phyloP scores from a whole-genome alignment of 495 filamentous ascomycete genomes.

The Penicillium cataractarum region DNA sequence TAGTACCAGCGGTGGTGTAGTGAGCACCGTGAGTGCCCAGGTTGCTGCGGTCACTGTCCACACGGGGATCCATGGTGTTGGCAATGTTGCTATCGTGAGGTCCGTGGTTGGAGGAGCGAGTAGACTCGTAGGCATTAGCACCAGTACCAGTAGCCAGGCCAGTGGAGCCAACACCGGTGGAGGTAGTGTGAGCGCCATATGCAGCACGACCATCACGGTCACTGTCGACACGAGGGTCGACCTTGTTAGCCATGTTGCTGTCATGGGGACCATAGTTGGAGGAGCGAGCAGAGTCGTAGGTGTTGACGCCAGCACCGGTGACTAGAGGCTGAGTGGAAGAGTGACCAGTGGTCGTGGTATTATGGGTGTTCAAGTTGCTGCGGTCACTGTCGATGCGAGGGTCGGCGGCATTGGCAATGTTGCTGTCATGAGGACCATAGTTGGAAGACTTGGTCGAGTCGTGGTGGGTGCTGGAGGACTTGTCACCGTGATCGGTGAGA shows the following conservation, averaged over 20 bases:
- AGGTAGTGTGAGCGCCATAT: conserved; percentile 8
- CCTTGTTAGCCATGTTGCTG: conserved; percentile 47
- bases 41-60: conserved; percentile 34
- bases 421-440: conserved; percentile 27
- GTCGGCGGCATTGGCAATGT: conserved; percentile 25
- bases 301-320: conserved; percentile 13
- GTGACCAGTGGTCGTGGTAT: conserved; percentile 18
- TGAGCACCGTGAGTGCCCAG: conserved; percentile 6
- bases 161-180: background rate
- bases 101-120: conserved; percentile 33
- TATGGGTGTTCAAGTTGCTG: background rate
- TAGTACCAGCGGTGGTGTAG: background rate
- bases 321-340: conserved; percentile 30
- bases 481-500: conserved; percentile 46
- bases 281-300: conserved; percentile 8
- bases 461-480: conserved; percentile 6
- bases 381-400: conserved; percentile 28
- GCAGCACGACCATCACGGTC: conserved; percentile 13
- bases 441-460: conserved; percentile 16
- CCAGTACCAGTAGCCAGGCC: conserved; percentile 6
- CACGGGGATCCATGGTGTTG: conserved; percentile 55
- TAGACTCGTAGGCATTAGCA: conserved; percentile 13
- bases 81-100: conserved; percentile 48
- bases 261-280: conserved; percentile 45
- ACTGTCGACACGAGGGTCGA: conserved; percentile 54